A percentile compares a stretch with the other conserved stretches of the same genome.
Evolutionary conservation across 768 basidiomycete species (phyloP).

Genomic region (Auriscalpium orientale): DNA sequence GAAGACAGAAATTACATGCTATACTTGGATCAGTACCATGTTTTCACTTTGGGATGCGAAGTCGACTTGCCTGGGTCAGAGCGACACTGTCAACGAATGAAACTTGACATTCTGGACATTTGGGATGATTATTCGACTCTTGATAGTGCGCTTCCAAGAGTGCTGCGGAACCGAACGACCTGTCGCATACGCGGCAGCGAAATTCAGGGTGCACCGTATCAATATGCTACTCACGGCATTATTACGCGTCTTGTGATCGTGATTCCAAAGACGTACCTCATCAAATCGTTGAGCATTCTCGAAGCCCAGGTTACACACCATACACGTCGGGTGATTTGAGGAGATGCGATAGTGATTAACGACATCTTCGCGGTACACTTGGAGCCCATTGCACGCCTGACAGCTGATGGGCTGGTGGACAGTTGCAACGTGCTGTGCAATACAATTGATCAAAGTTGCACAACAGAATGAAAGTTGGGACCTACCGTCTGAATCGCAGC

Average conservation of each 20-base stretch:
- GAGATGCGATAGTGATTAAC: slow-evolving; percentile 8
- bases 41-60: not conserved
- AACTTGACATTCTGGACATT: slow-evolving; percentile 33
- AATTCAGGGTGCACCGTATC: slow-evolving; percentile 4
- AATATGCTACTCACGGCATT: slow-evolving; percentile 3
- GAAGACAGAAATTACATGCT: slow-evolving; percentile 15
- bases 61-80: slow-evolving; percentile 28
- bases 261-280: not conserved
- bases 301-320: slow-evolving; percentile 10
- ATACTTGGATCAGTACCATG: slow-evolving; percentile 17
- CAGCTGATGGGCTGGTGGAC: slow-evolving; percentile 12
- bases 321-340: slow-evolving; percentile 6
- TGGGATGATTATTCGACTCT: slow-evolving; percentile 36
- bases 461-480: not conserved
- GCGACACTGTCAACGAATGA: slow-evolving; percentile 34
- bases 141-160: slow-evolving; percentile 9
- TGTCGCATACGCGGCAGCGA: slow-evolving; percentile 5
- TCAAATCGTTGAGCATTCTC: slow-evolving; percentile 7
- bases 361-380: slow-evolving; percentile 10
- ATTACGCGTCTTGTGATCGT: not conserved
- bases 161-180: slow-evolving; percentile 5
- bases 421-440: slow-evolving; percentile 23
- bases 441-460: not conserved
- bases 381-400: slow-evolving; percentile 6
- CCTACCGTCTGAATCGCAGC: slow-evolving; percentile 29